A percentile compares a stretch with the other conserved stretches of the same genome.
Conservation (phyloP, 495 filamentous ascomycete genomes). For the Penicillium verhagenii region DNA sequence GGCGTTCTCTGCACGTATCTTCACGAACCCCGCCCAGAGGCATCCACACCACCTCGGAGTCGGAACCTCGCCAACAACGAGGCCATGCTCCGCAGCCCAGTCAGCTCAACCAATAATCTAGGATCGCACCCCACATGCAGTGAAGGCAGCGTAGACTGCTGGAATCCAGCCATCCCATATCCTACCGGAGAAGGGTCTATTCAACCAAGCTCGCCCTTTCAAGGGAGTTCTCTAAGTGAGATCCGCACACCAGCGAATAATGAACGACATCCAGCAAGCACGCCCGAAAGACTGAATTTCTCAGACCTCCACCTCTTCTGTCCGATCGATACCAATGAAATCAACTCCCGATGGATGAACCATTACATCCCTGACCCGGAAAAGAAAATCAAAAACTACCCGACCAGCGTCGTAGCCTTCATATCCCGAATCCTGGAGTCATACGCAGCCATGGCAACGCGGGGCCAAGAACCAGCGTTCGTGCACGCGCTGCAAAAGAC, state of each 20-base stretch:
- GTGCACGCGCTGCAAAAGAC: conserved; percentile 38
- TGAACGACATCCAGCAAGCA: not conserved
- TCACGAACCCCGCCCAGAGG: not conserved
- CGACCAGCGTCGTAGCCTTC: conserved; percentile 28
- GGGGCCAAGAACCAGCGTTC: conserved; percentile 40
- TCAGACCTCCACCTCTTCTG: conserved; percentile 33
- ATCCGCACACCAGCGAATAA: not conserved
- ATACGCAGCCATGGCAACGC: conserved; percentile 35
- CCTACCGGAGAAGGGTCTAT: too few relatives aligned
- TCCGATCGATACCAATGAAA: conserved; percentile 42
- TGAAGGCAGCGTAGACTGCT: too few relatives aligned
- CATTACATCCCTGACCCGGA: conserved; percentile 41
- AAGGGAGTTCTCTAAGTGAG: too few relatives aligned
- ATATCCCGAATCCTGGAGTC: conserved; percentile 45
- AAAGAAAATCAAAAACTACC: conserved; percentile 40
- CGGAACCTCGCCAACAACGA: too few relatives aligned
- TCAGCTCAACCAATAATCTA: too few relatives aligned
- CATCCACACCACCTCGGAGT: not conserved
- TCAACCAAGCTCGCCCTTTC: too few relatives aligned
- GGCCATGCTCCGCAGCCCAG: too few relatives aligned
- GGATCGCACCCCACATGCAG: too few relatives aligned
- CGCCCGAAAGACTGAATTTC: conserved; percentile 16
- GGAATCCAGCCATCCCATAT: too few relatives aligned
- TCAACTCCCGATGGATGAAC: conserved; percentile 48
- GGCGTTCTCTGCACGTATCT: conserved; percentile 19